These are phyloP conservation scores for Candida caryicola DNA, from an alignment of 805 yeast species.

Conservation along the genomic window DNA sequence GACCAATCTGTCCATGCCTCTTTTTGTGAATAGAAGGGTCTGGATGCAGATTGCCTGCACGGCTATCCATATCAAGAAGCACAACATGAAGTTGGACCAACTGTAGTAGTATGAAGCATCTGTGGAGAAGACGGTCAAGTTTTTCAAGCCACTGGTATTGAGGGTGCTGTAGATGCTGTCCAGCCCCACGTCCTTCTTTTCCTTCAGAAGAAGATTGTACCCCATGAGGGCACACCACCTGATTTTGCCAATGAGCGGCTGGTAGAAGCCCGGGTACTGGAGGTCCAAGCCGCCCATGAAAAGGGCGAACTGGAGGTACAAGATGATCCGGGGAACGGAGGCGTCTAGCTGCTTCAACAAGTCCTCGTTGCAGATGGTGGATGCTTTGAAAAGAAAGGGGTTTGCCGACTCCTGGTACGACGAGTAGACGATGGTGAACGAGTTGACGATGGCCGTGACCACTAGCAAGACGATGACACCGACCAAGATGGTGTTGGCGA, in stretches of 20 bases:
- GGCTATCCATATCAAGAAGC: constrained; percentile 26
- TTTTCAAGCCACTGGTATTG: constrained; percentile 39
- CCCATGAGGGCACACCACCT: constrained; percentile 59
- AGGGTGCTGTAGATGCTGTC: constrained; percentile 45
- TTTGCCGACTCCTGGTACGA: constrained; percentile 59
- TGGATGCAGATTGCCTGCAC: constrained; percentile 22
- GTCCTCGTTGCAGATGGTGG: constrained; percentile 58
- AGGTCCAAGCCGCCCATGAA: constrained; percentile 55
- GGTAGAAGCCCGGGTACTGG: constrained; percentile 61
- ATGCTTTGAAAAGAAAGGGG: constrained; percentile 50
- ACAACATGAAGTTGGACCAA: constrained; percentile 46
- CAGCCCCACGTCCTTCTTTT: constrained; percentile 3
- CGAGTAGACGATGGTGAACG: constrained; percentile 43
- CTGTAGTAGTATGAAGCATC: constrained; percentile 21
- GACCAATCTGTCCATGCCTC: constrained; percentile 5
- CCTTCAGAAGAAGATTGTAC: constrained; percentile 16
- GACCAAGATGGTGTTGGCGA: constrained; percentile 34
- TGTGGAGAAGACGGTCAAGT: constrained; percentile 31
- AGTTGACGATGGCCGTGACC: constrained; percentile 39
- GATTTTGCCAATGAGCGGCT: constrained; percentile 48
- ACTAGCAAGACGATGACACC: constrained; percentile 40
- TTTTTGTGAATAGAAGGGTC: constrained; percentile 19
- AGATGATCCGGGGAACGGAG: constrained; percentile 44
- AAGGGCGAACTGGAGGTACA: constrained; percentile 58
- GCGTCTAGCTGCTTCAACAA: constrained; percentile 57